Evolutionary conservation across 2,329 filamentous ascomycete genomes (phyloP).

Genomic region (Neofusicoccum kwambonambiense): DNA sequence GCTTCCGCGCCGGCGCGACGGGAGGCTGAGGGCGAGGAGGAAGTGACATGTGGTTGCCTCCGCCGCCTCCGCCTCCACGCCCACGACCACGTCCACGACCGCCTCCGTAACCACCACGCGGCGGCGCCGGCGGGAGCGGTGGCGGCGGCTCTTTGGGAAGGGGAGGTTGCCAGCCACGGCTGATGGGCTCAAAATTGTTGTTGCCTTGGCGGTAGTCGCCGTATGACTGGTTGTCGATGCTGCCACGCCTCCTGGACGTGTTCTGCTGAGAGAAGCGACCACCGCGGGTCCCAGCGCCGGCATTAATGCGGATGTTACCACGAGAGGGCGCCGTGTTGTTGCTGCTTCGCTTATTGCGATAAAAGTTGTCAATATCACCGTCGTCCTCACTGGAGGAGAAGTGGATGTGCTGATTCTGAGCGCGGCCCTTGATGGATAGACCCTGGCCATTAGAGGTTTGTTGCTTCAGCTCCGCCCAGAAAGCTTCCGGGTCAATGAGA

Average conservation of each 20-base stretch:
- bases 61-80: background rate
- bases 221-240: background rate
- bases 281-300: background rate
- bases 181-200: slow-evolving; percentile 1
- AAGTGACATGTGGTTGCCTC: background rate
- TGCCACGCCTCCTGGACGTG: background rate
- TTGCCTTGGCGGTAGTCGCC: background rate
- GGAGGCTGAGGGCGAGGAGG: background rate
- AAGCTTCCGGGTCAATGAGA: slow-evolving; percentile 13
- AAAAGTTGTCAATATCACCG: slow-evolving; percentile 13
- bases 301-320: slow-evolving; percentile 16
- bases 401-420: slow-evolving; percentile 11
- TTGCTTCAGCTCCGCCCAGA: background rate
- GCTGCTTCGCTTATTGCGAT: slow-evolving; percentile 7
- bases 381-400: slow-evolving; percentile 10
- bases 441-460: slow-evolving; percentile 10
- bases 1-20: background rate
- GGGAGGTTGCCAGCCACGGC: background rate
- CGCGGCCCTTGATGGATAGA: slow-evolving; percentile 21
- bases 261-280: slow-evolving; percentile 6
- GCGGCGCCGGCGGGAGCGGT: background rate
- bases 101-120: background rate
- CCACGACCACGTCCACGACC: slow-evolving; percentile 3
- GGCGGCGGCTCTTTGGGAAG: slow-evolving; percentile 11
- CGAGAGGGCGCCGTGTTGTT: background rate